Evolutionary conservation across 768 basidiomycete species (phyloP).

Genomic region (Rickenella mellea): DNA sequence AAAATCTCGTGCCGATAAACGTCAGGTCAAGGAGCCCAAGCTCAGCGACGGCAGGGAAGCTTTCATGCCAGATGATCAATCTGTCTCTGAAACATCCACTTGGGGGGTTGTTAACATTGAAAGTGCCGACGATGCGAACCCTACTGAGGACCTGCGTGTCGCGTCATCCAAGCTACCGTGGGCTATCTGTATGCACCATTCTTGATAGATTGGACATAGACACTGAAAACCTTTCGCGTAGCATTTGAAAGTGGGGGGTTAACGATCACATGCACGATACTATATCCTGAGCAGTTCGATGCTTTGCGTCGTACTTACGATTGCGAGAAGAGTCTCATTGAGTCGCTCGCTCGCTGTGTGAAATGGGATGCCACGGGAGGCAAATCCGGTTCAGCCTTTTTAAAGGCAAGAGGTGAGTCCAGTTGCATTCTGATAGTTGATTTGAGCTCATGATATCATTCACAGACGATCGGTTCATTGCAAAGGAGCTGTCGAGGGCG

Average conservation of each 20-base stretch:
- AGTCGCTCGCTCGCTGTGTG: constrained; percentile 86
- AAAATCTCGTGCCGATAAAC: constrained; percentile 70
- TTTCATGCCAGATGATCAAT: constrained; percentile 89
- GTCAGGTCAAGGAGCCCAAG: constrained; percentile 46
- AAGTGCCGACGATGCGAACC: constrained; percentile 50
- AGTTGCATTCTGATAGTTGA: neutral
- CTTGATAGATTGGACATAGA: neutral
- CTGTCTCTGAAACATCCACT: constrained; percentile 74
- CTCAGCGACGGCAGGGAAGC: constrained; percentile 61
- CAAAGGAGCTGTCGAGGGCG: constrained; percentile 85
- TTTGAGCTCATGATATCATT: constrained; percentile 1
- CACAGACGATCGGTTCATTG: constrained; percentile 94
- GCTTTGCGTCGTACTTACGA: constrained; percentile 86
- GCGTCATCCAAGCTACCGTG: constrained; percentile 75
- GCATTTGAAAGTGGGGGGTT: constrained; percentile 87
- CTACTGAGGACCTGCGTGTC: constrained; percentile 65
- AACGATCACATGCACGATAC: constrained; percentile 86
- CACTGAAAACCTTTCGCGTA: constrained; percentile 20
- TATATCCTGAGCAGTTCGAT: constrained; percentile 97
- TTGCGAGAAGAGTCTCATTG: constrained; percentile 89
- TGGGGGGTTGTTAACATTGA: constrained; percentile 92
- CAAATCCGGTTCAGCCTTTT: constrained; percentile 92
- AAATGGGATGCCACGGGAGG: constrained; percentile 96
- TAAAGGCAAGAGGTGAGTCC: constrained; percentile 80
- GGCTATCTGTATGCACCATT: constrained; percentile 56